A percentile compares a stretch with the other conserved stretches of the same genome.
phyloP scores from a whole-genome alignment of 2,329 filamentous ascomycete genomes.

The Claviceps paspali region DNA sequence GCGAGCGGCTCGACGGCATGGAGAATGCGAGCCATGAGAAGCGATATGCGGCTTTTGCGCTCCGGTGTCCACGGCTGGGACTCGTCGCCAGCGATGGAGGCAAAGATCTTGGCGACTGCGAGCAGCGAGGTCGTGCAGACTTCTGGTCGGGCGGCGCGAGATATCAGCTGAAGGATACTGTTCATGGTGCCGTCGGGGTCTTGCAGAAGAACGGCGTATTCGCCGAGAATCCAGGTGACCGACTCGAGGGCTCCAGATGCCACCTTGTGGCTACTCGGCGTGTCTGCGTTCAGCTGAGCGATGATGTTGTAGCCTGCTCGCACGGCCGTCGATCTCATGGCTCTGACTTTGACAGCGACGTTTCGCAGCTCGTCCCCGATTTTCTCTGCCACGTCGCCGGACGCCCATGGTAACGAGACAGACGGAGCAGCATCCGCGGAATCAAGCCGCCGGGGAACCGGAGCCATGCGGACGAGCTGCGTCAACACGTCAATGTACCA shows the following conservation, averaged over 20 bases:
- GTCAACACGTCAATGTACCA: conserved; percentile 92
- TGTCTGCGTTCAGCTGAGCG: conserved; percentile 36
- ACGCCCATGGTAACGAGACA: conserved; percentile 4
- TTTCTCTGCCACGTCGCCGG: conserved; percentile 42
- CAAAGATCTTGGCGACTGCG: conserved; percentile 72
- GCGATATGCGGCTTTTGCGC: conserved; percentile 56
- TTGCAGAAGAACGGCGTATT: conserved; percentile 62
- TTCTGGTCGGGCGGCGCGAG: conserved; percentile 42
- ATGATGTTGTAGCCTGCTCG: conserved; percentile 69
- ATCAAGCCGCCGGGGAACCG: conserved; percentile 26
- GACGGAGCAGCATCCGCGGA: conserved; percentile 18
- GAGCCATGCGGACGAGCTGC: conserved; percentile 64
- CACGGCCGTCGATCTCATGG: conserved; percentile 64
- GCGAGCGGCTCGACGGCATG: conserved; percentile 67
- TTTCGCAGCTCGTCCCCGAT: conserved; percentile 82
- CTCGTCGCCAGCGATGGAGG: conserved; percentile 51
- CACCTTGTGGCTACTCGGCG: conserved; percentile 38
- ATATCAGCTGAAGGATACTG: conserved; percentile 52
- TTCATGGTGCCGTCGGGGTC: conserved; percentile 59
- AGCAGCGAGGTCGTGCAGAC: conserved; percentile 71
- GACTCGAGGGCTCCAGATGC: conserved; percentile 56
- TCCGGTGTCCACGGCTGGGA: conserved; percentile 54
- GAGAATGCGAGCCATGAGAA: conserved; percentile 69
- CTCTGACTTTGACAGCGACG: conserved; percentile 80
- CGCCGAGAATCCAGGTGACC: conserved; percentile 73